Base-by-base conservation (phyloP, 179 eudicot genomes). In the Actinidia polygama region DNA sequence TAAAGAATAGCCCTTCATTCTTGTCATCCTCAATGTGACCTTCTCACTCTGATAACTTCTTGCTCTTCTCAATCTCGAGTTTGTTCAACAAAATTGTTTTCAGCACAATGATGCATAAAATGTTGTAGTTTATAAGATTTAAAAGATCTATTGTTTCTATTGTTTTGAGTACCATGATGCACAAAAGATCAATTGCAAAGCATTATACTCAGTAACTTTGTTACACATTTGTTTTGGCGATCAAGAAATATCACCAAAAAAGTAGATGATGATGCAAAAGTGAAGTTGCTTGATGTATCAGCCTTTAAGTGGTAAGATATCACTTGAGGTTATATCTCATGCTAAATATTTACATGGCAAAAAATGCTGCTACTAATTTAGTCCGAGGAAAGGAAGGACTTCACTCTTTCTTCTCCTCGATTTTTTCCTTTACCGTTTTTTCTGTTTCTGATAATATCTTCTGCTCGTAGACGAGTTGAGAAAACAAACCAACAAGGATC, bases 1-100 rank as follows among this genome's bases (percentile, higher is more conserved):
- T 88, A 84, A 96, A 95, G 88, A 96, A 93, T 80, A 95, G 80
- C 54, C 99, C 95, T 89, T 93, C 94, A 78, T 96, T 96, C 79
- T 92, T 82, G 7, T 86, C 92, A 16, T 82, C 86, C 83, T 85
- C 88, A 10, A 91, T 88, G 69, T 88, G 90, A 14, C 85, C 94
- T 87, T 96, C 93, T 23, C 93, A 91, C 0, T 95, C 98, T 18
- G 84, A 82, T 57, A 96, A 80, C 80, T 87, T 86, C 46, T 95
- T 90, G 18, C 85, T 89, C 91, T 84, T 80, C 66, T 89, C 93
- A 21, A 90, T 90, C 83, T 93, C 93, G 79, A 74, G 78, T 82
- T 88, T 92, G 87, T 87, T 89, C 70, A 82, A 61, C 87, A 40
- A 1, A 40, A 40, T 40, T 40, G 44, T 40, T 40, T 40, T 40